phyloP scores from a whole-genome alignment of 2,329 filamentous ascomycete genomes.

The Microcyclospora pomicola region DNA sequence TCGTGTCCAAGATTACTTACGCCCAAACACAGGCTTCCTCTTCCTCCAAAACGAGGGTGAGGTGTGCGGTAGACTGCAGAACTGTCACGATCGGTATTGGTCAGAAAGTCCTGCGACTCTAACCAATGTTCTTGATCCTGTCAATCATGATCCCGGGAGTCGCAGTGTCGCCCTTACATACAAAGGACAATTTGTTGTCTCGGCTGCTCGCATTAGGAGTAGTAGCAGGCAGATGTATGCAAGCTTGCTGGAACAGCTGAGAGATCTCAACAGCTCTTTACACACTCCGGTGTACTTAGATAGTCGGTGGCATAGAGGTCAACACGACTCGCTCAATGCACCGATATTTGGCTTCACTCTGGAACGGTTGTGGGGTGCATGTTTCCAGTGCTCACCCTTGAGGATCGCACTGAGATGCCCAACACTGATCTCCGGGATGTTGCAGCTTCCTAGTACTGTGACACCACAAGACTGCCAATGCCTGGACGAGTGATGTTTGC shows the following conservation, averaged over 20 bases:
- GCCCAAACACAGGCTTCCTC: slow-evolving; percentile 31
- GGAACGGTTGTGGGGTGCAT: slow-evolving; percentile 25
- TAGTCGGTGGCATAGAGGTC: background rate
- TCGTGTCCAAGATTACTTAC: slow-evolving; percentile 28
- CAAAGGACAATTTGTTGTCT: slow-evolving; percentile 36
- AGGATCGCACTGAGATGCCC: slow-evolving; percentile 13
- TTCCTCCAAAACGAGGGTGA: slow-evolving; percentile 28
- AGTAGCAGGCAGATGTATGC: slow-evolving; percentile 23
- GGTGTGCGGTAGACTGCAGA: slow-evolving; percentile 24
- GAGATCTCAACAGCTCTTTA: slow-evolving; percentile 17
- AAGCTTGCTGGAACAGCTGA: slow-evolving; percentile 16
- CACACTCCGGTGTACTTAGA: slow-evolving; percentile 10
- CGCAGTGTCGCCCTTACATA: slow-evolving; percentile 26
- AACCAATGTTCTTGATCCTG: slow-evolving; percentile 22
- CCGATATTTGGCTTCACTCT: slow-evolving; percentile 25
- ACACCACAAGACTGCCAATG: too few relatives aligned
- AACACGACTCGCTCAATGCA: slow-evolving; percentile 15
- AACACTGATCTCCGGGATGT: slow-evolving; percentile 9
- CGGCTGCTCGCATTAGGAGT: slow-evolving; percentile 29
- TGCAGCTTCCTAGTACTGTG: too few relatives aligned
- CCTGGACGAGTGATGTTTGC: too few relatives aligned
- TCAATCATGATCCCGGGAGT: slow-evolving; percentile 10
- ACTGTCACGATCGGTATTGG: slow-evolving; percentile 31
- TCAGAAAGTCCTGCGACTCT: slow-evolving; percentile 26
- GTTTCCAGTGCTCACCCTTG: slow-evolving; percentile 22